Evolutionary conservation across 495 filamentous ascomycete genomes (phyloP), one percentile per base, ranked within the genome.

Genomic region (Haplographium delicatum): DNA sequence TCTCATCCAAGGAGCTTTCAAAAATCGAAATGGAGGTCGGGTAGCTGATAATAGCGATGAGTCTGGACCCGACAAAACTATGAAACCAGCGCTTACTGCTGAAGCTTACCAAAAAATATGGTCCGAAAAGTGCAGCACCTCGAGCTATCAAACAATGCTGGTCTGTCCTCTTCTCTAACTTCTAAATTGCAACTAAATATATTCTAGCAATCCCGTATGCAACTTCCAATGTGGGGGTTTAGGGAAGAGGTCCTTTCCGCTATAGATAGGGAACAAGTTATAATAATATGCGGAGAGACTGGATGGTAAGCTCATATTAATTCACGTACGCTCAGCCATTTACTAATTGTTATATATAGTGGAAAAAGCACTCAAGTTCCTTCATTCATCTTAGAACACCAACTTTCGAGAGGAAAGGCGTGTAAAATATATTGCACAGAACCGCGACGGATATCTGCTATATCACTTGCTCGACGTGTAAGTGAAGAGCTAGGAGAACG

Each of bases 321-420:
- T 10, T 41, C 41, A 16, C 11, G 19, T 18, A 8, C 9, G 40
- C 16, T 19, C 26, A 11, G 23, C 1, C 5, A 30, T 41, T 43
- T 72, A 81, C 28, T 51, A 30, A 54, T 3, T 16, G 20, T 22
- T 9, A 4, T 31, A 28, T 10, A 28, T 16, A 61, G 58, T 68
- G 93, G 93, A 46, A 98, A 98, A 72, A 95, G 89, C 69, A 98
- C 93, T 0, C 93, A 98, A 63, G 86, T 96, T 4, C 93, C 93
- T 20, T 82, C 89, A 1, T 98, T 88, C 63, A 80, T 98, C 16
- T 70, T 98, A 1, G 93, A 98, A 58, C 78, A 94, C 53, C 85
- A 96, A 59, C 77, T 98, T 54, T 79, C 80, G 10, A 72, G 82
- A 37, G 90, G 90, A 6, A 85, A 81, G 30, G 69, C 76, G 11